Base-by-base conservation (phyloP, 2,329 filamentous ascomycete species). In the Colletotrichum tabaci region DNA sequence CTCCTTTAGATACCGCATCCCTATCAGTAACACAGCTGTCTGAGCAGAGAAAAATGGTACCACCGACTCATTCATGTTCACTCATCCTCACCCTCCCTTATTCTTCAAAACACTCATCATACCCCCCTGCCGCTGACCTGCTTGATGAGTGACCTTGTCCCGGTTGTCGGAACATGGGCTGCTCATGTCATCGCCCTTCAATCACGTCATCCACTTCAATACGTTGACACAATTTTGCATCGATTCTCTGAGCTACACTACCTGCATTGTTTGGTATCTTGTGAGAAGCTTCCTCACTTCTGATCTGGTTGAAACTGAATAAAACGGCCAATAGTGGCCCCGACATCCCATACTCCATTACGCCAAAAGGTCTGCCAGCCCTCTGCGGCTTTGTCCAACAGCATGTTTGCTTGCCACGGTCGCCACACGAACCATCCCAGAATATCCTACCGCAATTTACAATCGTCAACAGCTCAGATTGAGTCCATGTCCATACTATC, bases 401-500 rank as follows among this genome's bases (percentile, higher is more conserved):
- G 40, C 58, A 15, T 30, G 4, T 50, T 30, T 53, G 35, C 62
- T 38, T 42, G 42, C 47, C 38, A 4, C 4, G 21, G 35, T 42
- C 16, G 55, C 30, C 30, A 62, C 60, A 52, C 10, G 21, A 42
- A 6, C 30, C 47, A 16, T 23, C 40, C 10, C 46, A 15, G 9
- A 52, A 21, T 42, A 13, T 50, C n/a, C 47, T 23, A 52, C n/a
- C 8, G 9, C 9, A 42, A 21, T 23, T 23, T 21, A 23, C 7
- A 13, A 21, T 35, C 18, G 23, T 18, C 13, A 26, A 12, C 40
- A 46, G 38, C 26, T 53, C 56, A 72, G 56, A 21, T 21, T 15
- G n/a, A 12, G 13, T 72, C 70, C 16, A 72, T 2, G 3, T 72
- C 70, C 70, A 72, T 72, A 21, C 49, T 52, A 5, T 72, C 67